Evolutionary conservation across 305 asterid genomes (phyloP).

Genomic region (Fraxinus latifolia): DNA sequence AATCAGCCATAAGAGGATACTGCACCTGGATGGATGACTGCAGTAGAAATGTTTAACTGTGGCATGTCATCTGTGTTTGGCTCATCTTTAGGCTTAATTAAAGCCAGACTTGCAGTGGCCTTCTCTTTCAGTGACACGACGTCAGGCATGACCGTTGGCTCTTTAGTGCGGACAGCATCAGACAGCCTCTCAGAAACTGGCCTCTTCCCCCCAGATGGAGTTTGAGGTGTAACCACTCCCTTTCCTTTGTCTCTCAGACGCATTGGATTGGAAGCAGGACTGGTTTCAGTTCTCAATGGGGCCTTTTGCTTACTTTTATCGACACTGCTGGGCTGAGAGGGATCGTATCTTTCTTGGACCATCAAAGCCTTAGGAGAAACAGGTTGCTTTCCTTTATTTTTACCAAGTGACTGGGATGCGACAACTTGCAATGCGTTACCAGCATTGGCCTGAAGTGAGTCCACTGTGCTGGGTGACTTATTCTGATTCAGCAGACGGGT

Average conservation of each 20-base stretch:
- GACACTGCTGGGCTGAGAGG: constrained; percentile 25
- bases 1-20: constrained; percentile 14
- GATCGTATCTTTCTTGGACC: constrained; percentile 31
- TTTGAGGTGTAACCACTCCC: constrained; percentile 36
- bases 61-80: constrained; percentile 55
- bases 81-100: constrained; percentile 66
- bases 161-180: constrained; percentile 30
- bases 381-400: constrained; percentile 54
- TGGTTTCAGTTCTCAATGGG: constrained; percentile 25
- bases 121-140: constrained; percentile 31
- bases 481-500: constrained; percentile 3
- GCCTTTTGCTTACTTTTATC: constrained; percentile 18
- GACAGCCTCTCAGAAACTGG: constrained; percentile 32
- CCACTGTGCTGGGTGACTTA: constrained; percentile 7
- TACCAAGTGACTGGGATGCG: constrained; percentile 26
- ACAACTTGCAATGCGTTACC: constrained; percentile 24
- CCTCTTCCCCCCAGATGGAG: constrained; percentile 34
- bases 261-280: constrained; percentile 39
- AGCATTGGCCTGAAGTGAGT: constrained; percentile 12
- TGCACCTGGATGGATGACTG: constrained; percentile 57
- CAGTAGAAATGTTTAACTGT: constrained; percentile 37
- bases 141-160: constrained; percentile 33
- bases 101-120: constrained; percentile 27
- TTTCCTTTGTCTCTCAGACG: constrained; percentile 39
- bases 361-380: constrained; percentile 34